Evolutionary conservation across 2,329 filamentous ascomycete species (phyloP).

Genomic region (Microsporum ferrugineum): DNA sequence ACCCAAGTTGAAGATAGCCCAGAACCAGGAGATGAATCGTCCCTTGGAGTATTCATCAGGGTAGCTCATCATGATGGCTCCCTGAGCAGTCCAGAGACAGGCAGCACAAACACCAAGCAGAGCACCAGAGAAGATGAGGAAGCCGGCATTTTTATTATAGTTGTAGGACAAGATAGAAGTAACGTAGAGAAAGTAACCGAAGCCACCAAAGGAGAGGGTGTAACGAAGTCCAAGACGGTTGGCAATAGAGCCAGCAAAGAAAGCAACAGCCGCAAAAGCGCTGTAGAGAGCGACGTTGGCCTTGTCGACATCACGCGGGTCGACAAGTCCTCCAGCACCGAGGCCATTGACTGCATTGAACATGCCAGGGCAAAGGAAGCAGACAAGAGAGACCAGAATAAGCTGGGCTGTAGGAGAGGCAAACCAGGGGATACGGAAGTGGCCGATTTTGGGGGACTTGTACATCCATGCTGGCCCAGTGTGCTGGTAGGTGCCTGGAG

Average conservation of each 20-base stretch:
- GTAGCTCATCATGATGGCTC: conserved; percentile 61
- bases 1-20: conserved; percentile 90
- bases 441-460: conserved; percentile 46
- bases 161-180: conserved; percentile 42
- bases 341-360: conserved; percentile 57
- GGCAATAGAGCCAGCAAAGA: conserved; percentile 46
- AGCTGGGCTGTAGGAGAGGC: conserved; percentile 64
- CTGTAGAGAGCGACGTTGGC: conserved; percentile 62
- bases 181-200: conserved; percentile 40
- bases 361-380: conserved; percentile 63
- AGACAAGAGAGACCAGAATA: conserved; percentile 57
- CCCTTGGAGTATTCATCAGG: conserved; percentile 72
- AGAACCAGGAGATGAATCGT: conserved; percentile 80
- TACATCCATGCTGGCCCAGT: conserved; percentile 50
- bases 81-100: conserved; percentile 42
- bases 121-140: conserved; percentile 40
- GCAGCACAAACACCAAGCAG: conserved; percentile 40
- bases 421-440: conserved; percentile 51
- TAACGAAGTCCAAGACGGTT: conserved; percentile 36
- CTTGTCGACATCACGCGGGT: conserved; percentile 50
- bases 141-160: conserved; percentile 38
- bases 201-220: conserved; percentile 36
- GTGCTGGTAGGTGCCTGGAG: neutral
- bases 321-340: conserved; percentile 52
- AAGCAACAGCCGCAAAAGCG: conserved; percentile 55